A percentile compares a stretch with the other conserved stretches of the same genome.
phyloP scores from a whole-genome alignment of 129 eudicot genomes.

The Saussurea involucrata region DNA sequence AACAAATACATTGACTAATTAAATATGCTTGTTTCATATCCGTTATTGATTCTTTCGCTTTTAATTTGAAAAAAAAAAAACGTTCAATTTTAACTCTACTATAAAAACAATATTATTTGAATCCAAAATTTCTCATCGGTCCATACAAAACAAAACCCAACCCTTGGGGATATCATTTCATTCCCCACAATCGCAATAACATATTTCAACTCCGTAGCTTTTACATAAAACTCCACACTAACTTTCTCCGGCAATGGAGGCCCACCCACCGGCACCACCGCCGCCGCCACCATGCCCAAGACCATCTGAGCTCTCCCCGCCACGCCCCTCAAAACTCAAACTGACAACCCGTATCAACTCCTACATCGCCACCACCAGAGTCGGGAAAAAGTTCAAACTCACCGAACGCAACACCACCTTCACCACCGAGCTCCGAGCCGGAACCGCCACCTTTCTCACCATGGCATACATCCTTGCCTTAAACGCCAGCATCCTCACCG shows the following conservation, averaged over 20 bases:
- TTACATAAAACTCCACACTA: background rate
- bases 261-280: slow-evolving; percentile 12
- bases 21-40: too few relatives aligned
- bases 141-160: background rate
- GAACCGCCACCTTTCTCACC: slow-evolving; percentile 80
- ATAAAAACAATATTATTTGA: background rate
- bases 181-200: background rate
- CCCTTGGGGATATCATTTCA: background rate
- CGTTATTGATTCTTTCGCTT: too few relatives aligned
- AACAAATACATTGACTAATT: too few relatives aligned
- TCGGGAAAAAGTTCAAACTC: slow-evolving; percentile 57
- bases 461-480: slow-evolving; percentile 88
- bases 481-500: slow-evolving; percentile 71
- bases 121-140: background rate
- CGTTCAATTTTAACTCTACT: background rate
- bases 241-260: slow-evolving; percentile 1
- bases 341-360: slow-evolving; percentile 39
- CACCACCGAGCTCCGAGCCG: slow-evolving; percentile 84
- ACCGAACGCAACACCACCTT: slow-evolving; percentile 49
- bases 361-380: slow-evolving; percentile 38
- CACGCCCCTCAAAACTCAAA: background rate
- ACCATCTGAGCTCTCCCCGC: background rate
- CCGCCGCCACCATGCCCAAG: background rate
- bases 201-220: background rate
- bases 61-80: too few relatives aligned